These are phyloP conservation scores for Pecoramyces ruminantium DNA, from an alignment of 192 early-diverging fungal species.

Conservation along the genomic window DNA sequence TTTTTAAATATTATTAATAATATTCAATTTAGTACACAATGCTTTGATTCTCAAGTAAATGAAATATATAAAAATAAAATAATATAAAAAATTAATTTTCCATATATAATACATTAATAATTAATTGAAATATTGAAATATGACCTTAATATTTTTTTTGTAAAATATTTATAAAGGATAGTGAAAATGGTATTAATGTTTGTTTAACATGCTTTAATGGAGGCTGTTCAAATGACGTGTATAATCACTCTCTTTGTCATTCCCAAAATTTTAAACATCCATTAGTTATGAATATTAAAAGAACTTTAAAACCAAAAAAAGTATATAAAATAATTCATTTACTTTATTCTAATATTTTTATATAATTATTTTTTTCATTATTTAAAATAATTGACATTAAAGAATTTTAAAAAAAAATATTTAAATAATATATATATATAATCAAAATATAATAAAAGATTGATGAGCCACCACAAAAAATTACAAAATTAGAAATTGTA, in stretches of 20 bases:
- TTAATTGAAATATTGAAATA: no score
- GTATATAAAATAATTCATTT: neutral
- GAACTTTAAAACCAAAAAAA: slow-evolving; percentile 20
- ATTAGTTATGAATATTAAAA: slow-evolving; percentile 68
- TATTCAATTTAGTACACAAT: neutral
- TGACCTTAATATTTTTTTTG: no score
- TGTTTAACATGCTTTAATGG: slow-evolving; percentile 93
- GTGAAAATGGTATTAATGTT: slow-evolving; percentile 66
- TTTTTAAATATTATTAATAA: no score
- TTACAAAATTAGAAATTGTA: slow-evolving; percentile 81
- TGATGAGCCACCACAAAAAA: slow-evolving; percentile 57
- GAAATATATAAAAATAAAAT: no score
- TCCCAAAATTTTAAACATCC: slow-evolving; percentile 54
- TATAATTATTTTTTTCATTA: no score
- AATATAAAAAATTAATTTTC: no score
- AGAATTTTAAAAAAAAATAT: neutral
- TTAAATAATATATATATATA: neutral
- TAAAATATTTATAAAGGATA: slow-evolving; percentile 27
- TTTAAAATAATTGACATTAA: no score
- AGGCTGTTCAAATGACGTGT: slow-evolving; percentile 44
- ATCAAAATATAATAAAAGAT: slow-evolving; percentile 7
- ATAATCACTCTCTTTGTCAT: slow-evolving; percentile 63
- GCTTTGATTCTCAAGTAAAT: neutral
- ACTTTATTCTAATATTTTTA: no score
- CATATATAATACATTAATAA: no score